Percentiles rank a stretch among this genome's conserved stretches.
Evolutionary conservation across 2,329 filamentous ascomycete genomes (phyloP).

Genomic region (Aureobasidium sp.): DNA sequence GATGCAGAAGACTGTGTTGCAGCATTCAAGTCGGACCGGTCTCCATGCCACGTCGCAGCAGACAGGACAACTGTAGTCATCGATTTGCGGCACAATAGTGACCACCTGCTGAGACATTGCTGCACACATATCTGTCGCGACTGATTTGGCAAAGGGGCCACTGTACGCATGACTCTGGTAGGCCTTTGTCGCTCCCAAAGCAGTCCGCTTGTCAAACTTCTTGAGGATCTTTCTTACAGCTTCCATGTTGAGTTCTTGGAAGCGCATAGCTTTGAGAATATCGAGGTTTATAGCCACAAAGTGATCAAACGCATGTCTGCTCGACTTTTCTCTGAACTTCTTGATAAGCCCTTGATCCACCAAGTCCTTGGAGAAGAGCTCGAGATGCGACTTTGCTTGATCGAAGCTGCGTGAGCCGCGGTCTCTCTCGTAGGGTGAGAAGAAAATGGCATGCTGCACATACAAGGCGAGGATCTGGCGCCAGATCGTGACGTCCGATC

Average conservation of each 20-base stretch:
- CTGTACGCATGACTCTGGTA: constrained; percentile 39
- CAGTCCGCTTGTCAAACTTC: constrained; percentile 84
- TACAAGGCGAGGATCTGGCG: constrained; percentile 75
- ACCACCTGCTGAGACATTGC: constrained; percentile 66
- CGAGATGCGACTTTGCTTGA: constrained; percentile 57
- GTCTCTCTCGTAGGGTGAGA: constrained; percentile 64
- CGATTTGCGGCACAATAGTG: constrained; percentile 66
- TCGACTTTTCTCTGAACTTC: constrained; percentile 58
- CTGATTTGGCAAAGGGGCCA: constrained; percentile 53
- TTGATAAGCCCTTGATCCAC: constrained; percentile 49
- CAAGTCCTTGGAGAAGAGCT: constrained; percentile 64
- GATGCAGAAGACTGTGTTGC: constrained; percentile 74
- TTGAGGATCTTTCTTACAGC: constrained; percentile 80
- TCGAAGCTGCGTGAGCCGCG: constrained; percentile 58
- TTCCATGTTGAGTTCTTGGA: constrained; percentile 72
- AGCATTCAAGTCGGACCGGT: constrained; percentile 62
- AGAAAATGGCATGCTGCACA: constrained; percentile 70
- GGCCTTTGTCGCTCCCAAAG: constrained; percentile 55
- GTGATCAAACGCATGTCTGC: constrained; percentile 52
- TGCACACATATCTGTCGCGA: constrained; percentile 68
- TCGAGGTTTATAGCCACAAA: constrained; percentile 67
- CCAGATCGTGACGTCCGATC: constrained; percentile 63
- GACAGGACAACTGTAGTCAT: constrained; percentile 75
- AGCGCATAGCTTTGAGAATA: constrained; percentile 71
- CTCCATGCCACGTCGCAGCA: constrained; percentile 73